A percentile compares a stretch with the other conserved stretches of the same genome.
These are phyloP conservation scores for Blastobotrys indianensis DNA, from an alignment of 1,139 yeast genomes.

Conservation along the genomic window DNA sequence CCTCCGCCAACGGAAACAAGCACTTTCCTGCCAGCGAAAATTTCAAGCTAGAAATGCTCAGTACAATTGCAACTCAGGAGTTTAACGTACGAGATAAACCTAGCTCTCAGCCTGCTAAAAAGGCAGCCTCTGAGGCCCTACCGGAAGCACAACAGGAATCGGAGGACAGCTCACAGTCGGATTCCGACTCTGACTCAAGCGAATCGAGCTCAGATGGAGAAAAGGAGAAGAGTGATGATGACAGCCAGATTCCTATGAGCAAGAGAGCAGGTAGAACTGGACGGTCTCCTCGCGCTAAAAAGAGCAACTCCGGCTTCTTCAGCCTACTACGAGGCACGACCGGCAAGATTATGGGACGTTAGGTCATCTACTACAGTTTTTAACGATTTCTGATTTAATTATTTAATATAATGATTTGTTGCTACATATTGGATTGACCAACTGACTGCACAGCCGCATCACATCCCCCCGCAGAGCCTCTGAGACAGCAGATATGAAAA, in stretches of 20 bases:
- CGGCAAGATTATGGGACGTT: constrained; percentile 1
- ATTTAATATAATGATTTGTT: too few relatives aligned
- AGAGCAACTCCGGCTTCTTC: constrained; percentile 11
- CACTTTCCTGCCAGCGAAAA: background rate
- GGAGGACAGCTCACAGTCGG: constrained; percentile 6
- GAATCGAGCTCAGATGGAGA: constrained; percentile 4
- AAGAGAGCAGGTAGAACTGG: constrained; percentile 9
- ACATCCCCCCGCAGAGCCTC: too few relatives aligned
- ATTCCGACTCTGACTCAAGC: constrained; percentile 1
- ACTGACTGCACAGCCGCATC: too few relatives aligned
- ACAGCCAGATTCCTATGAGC: constrained; percentile 11
- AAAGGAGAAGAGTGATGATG: constrained; percentile 10
- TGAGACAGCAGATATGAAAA: too few relatives aligned
- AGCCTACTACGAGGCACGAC: constrained; percentile 10
- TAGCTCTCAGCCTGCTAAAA: constrained; percentile 1
- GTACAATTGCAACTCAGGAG: constrained; percentile 10
- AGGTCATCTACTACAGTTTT: background rate
- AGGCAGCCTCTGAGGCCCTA: background rate
- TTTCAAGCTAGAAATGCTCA: constrained; percentile 9
- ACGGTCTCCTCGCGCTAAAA: background rate
- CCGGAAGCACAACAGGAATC: constrained; percentile 1
- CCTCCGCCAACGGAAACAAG: background rate
- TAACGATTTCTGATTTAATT: too few relatives aligned
- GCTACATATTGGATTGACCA: too few relatives aligned
- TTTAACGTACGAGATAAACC: constrained; percentile 12